Base-by-base conservation (phyloP, 306 rosid species). In the Sindora glabra region DNA sequence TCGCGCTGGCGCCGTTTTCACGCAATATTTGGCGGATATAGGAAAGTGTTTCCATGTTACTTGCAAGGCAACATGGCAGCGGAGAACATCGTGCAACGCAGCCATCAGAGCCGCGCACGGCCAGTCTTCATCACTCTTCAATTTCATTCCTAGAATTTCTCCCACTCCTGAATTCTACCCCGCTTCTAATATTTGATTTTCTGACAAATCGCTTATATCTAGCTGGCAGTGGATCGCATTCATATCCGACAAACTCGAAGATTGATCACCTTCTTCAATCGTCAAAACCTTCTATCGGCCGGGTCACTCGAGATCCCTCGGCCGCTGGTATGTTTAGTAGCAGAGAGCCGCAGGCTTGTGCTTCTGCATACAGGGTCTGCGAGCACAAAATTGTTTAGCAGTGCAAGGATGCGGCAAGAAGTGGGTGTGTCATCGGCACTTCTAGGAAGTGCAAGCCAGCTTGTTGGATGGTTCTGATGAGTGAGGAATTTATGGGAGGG, bases 371-470 rank as follows among this genome's bases (percentile, higher is more conserved):
- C 78, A 27, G 17, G 48, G 62, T 71, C 6, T 74, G 90, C 71
- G 76, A 83, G 81, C 77, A 74, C 0, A 84, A 74, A 64, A 76
- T 89, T 10, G 44, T 77, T 2, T 68, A 62, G 39, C 95, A 86
- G 78, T 92, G 98, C 65, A 81, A 70, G 64, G 78, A 73, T 26
- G 95, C 94, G 5, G 89, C 94, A 5, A 78, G 95, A 79, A 64
- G 78, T 53, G 88, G 80, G 11, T 82, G 88, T 64, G 67, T 84
- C 9, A 37, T 82, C 27, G 59, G 59, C 38, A 80, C 84, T 2
- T 69, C 84, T 33, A 48, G 41, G 48, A 78, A 65, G 63, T 82
- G 85, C 12, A 78, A 79, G 79, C 90, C 88, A 32, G 86, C 89
- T 3, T 88, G 98, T 94, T 89, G 96, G 98, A 77, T 71, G 45